Evolutionary conservation across 768 basidiomycete species (phyloP).

Genomic region (Lactarius hengduanensis): DNA sequence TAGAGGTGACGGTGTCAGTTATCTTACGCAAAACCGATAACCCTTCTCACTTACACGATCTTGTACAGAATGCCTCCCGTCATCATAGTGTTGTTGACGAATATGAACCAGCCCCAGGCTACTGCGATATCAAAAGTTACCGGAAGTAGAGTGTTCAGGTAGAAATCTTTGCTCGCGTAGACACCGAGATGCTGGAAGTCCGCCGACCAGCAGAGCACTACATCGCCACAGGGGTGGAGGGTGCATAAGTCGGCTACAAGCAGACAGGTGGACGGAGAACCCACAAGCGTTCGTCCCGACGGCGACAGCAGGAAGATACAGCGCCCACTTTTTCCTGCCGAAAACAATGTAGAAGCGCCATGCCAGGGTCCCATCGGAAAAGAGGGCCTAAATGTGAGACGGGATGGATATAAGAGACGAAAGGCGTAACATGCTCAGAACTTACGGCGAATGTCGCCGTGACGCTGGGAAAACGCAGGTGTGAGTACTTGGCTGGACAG

Average conservation of each 20-base stretch:
- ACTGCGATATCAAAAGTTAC: constrained; percentile 29
- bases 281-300: constrained; percentile 29
- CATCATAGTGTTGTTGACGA: constrained; percentile 30
- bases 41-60: constrained; percentile 27
- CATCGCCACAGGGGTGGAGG: background rate
- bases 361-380: constrained; percentile 31
- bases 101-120: constrained; percentile 34
- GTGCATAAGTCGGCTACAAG: background rate
- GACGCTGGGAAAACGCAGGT: constrained; percentile 2
- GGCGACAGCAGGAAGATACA: constrained; percentile 28
- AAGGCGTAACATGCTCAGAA: background rate
- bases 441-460: constrained; percentile 17
- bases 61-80: constrained; percentile 30
- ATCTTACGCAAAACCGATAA: background rate
- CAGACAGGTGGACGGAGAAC: background rate
- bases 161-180: constrained; percentile 25
- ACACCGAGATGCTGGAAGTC: constrained; percentile 27
- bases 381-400: constrained; percentile 24
- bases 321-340: constrained; percentile 28
- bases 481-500: background rate
- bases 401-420: background rate
- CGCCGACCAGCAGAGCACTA: constrained; percentile 32
- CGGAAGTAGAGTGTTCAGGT: constrained; percentile 23
- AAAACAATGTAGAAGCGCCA: constrained; percentile 33
- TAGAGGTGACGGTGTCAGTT: background rate